Percentiles rank a stretch among this genome's conserved stretches.
Conservation (phyloP, 306 rosid species). For the Cucurbita ficifolia region DNA sequence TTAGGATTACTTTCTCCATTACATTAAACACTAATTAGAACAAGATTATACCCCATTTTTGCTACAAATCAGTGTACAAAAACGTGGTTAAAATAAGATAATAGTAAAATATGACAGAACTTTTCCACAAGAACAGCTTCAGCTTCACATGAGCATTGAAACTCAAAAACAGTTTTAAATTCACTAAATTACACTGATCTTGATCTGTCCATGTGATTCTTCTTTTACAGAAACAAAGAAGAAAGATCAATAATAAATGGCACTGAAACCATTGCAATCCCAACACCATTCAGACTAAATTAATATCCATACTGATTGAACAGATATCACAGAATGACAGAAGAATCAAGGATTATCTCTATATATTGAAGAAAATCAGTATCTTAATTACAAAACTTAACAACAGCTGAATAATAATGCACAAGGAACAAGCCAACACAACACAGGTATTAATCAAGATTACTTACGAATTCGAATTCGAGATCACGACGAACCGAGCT, state of each 20-base stretch:
- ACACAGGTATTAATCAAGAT: constrained; percentile 13
- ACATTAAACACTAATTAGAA: no score
- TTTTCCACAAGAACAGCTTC: not conserved
- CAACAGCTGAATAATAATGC: not conserved
- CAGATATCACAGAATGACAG: not conserved
- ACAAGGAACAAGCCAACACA: not conserved
- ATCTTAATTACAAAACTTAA: constrained; percentile 7
- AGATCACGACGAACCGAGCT: constrained; percentile 17
- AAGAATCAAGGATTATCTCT: constrained; percentile 5
- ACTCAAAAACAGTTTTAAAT: not conserved
- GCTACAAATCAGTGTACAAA: no score
- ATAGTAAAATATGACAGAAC: no score
- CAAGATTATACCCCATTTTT: no score
- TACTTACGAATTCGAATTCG: constrained; percentile 18
- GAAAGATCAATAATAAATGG: not conserved
- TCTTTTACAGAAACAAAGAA: no score
- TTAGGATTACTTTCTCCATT: no score
- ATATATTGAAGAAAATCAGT: constrained; percentile 4
- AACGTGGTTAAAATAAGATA: no score
- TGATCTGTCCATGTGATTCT: not conserved
- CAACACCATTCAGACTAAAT: not conserved
- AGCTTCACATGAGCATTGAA: not conserved
- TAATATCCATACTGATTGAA: no score
- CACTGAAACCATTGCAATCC: not conserved
- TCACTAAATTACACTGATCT: not conserved